These are phyloP conservation scores for Gracilaria gracilis DNA, from an alignment of 23 red algal genomes.

Conservation along the genomic window DNA sequence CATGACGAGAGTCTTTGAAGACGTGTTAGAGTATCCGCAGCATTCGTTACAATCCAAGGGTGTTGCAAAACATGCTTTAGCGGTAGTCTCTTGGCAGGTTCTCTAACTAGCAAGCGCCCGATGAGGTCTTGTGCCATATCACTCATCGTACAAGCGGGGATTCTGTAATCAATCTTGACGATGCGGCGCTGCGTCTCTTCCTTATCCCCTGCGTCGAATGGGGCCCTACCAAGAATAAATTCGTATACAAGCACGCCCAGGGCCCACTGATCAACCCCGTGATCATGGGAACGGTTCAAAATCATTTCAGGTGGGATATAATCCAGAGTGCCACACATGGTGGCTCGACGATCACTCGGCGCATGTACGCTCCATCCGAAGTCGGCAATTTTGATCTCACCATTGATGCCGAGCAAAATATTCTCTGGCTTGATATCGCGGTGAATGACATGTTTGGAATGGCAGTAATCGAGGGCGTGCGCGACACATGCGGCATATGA, in stretches of 20 bases:
- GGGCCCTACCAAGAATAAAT: slow-evolving; percentile 90
- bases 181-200: slow-evolving; percentile 90
- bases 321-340: slow-evolving; percentile 96
- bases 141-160: slow-evolving; percentile 47
- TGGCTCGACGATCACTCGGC: slow-evolving; percentile 81
- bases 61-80: slow-evolving; percentile 86
- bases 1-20: slow-evolving; percentile 35
- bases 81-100: slow-evolving; percentile 75
- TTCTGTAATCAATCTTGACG: slow-evolving; percentile 70
- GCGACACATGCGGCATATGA: slow-evolving; percentile 89
- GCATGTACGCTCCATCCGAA: slow-evolving; percentile 99
- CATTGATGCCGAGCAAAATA: slow-evolving; percentile 85
- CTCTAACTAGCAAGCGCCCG: slow-evolving; percentile 86
- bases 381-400: slow-evolving; percentile 98
- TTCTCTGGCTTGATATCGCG: slow-evolving; percentile 99
- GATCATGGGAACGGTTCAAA: slow-evolving; percentile 85
- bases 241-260: slow-evolving; percentile 96
- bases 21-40: slow-evolving; percentile 63
- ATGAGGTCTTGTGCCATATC: slow-evolving; percentile 87
- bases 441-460: slow-evolving; percentile 96
- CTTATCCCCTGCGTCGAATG: slow-evolving; percentile 87
- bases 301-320: slow-evolving; percentile 99
- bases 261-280: slow-evolving; percentile 92
- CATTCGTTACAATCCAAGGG: slow-evolving; percentile 91
- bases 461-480: slow-evolving; percentile 88